Evolutionary conservation across 176 grass and related monocot genomes (phyloP), one percentile per base, ranked within the genome.

Genomic region (Juncus inflexus): DNA sequence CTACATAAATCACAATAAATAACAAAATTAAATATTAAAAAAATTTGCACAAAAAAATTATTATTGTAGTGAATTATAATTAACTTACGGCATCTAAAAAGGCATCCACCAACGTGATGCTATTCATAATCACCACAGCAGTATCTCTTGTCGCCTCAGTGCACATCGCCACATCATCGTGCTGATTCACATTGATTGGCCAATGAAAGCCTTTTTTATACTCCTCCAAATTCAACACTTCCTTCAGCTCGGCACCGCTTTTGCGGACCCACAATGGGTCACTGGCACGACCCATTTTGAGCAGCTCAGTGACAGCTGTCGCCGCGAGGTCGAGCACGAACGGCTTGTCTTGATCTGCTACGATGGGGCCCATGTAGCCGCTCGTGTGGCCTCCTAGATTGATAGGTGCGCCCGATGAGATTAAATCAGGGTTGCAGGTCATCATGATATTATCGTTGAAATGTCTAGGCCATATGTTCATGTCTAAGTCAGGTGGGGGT

Each of bases 61-160:
- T 19, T 36, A 19, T 60, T 54, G 19, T 10, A n/a, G 2, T 11
- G 28, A 57, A 3, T 56, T 10, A 55, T 54, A 2, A 70, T 12
- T 42, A 39, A 61, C 81, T 81, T 73, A 99, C 95, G 2, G 89
- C 78, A 28, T 99, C 76, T 14, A 94, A 63, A 72, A 99, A 99
- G 61, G 95, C 83, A 52, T 94, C 88, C 1, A 99, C 95, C 68
- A 99, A 50, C 1, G 89, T 92, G 68, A 94, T 87, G 80, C 89
- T 90, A 74, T 92, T 99, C 95, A 99, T 92, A 67, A 99, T 99
- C 28, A 99, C 78, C 42, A 94, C 77, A 0, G 95, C 78, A 36
- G 64, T 80, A 66, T 92, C 89, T n/a, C 85, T 75, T 0, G 95
- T 90, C 12, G 82, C 80, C 58, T 99, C 95, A 0, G 83, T 80